Conservation (phyloP, 2,329 filamentous ascomycete genomes). For the Rachicladosporium sp. region DNA sequence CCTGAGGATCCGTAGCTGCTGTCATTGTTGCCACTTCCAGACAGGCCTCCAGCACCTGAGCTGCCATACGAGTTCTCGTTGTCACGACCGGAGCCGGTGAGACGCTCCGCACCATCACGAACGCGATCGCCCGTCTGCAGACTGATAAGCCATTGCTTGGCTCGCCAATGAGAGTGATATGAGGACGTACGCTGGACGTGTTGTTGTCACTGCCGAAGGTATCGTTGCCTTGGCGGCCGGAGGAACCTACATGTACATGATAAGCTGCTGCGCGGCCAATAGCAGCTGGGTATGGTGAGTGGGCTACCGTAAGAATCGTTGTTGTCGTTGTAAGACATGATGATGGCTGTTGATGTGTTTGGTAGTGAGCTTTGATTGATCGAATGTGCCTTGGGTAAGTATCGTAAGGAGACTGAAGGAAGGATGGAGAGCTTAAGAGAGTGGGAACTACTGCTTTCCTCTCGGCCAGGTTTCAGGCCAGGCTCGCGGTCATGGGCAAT, state of each 20-base stretch:
- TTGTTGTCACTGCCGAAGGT: slow-evolving; percentile 1
- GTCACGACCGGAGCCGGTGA: neutral
- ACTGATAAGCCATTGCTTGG: slow-evolving; percentile 7
- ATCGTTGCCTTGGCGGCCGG: slow-evolving; percentile 1
- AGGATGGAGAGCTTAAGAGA: no score
- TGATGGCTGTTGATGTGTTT: neutral
- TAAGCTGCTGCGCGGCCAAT: slow-evolving; percentile 4
- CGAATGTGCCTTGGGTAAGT: no score
- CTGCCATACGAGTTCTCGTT: neutral
- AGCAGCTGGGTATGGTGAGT: neutral
- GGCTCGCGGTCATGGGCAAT: no score
- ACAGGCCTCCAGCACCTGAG: slow-evolving; percentile 5
- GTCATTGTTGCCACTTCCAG: no score
- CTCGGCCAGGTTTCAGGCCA: no score
- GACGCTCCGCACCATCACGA: slow-evolving; percentile 4
- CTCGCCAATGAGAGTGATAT: slow-evolving; percentile 9
- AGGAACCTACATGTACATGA: neutral
- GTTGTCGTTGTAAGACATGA: slow-evolving; percentile 5
- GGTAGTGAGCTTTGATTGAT: no score
- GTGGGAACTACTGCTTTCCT: no score
- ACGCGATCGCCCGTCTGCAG: no score
- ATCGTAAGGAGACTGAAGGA: no score
- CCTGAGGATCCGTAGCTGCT: neutral
- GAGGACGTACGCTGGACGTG: slow-evolving; percentile 5
- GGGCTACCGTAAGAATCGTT: slow-evolving; percentile 2